These are phyloP conservation scores for Cyberlindnera xishuangbannaensis DNA, from an alignment of 805 yeast species.

Conservation along the genomic window DNA sequence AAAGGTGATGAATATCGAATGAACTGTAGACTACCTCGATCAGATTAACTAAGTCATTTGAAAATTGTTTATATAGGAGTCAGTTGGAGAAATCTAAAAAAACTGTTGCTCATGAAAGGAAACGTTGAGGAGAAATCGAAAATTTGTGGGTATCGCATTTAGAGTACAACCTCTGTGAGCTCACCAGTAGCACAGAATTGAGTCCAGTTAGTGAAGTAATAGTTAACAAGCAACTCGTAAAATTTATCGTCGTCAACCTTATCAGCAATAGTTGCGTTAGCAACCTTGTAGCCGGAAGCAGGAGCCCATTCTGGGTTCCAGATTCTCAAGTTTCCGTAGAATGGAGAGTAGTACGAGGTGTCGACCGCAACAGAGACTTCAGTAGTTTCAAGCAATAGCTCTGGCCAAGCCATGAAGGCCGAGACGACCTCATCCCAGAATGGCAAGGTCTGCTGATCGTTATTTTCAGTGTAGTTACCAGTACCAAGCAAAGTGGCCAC, in stretches of 20 bases:
- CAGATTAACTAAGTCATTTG: too few species aligned
- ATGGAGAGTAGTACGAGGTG: constrained; percentile 36
- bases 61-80: too few species aligned
- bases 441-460: constrained; percentile 33
- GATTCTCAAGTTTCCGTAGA: constrained; percentile 35
- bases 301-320: constrained; percentile 36
- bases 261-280: constrained; percentile 33
- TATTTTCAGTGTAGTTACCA: constrained; percentile 30
- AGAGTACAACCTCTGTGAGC: constrained; percentile 8
- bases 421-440: constrained; percentile 40
- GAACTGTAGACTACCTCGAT: too few species aligned
- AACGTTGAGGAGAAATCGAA: background rate
- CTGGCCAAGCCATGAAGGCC: constrained; percentile 33
- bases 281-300: constrained; percentile 26
- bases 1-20: too few species aligned
- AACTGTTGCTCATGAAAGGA: too few species aligned
- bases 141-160: background rate
- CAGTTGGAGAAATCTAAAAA: too few species aligned
- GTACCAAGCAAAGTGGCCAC: constrained; percentile 29
- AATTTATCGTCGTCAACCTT: constrained; percentile 28
- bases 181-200: constrained; percentile 27
- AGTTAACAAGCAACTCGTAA: constrained; percentile 28
- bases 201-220: constrained; percentile 33
- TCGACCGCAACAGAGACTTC: constrained; percentile 33
- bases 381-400: constrained; percentile 27